Evolutionary conservation across 2,329 filamentous ascomycete genomes (phyloP), one percentile per base, ranked within the genome.

Genomic region (Xylariomycetidae sp.): DNA sequence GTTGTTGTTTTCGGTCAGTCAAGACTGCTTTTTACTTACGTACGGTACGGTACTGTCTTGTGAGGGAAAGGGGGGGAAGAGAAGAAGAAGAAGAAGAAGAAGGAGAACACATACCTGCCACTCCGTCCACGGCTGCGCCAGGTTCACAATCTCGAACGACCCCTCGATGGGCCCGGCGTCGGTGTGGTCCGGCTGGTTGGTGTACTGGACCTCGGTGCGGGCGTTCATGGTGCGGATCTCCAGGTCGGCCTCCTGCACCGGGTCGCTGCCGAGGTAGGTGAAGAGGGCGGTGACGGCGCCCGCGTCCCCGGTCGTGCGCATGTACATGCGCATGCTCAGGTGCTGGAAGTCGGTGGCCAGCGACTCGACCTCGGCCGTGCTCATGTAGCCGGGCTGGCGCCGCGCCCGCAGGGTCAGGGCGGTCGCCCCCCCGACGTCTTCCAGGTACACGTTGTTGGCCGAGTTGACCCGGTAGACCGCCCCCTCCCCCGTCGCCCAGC

Each of bases 131-230:
- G 50, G 38, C 6, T 52, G 40, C 2, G 72, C 63, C 28, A 71
- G 46, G 2, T 58, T 65, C 7, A 58, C 61, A 38, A 67, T 67
- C 3, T 71, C 71, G 1, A 74, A 69, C 10, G 56, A 48, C 5
- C 58, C 45, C 19, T 63, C 58, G 24, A 66, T 56, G 20, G 63
- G 65, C 4, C 26, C 22, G 56, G 53, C 18, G 53, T 55, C 37
- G 60, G 62, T 15, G 28, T 67, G 64, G 0, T 68, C 58, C 0
- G 76, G 76, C 54, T 81, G 76, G 56, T 81, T 81, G 10, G 76
- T 79, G 59, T 76, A 80, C 41, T 72, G 67, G 24, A 73, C 56
- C 23, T 53, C 53, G 35, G 63, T 48, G 13, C 46, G 49, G 2
- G 61, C 57, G 32, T 67, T 67, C 13, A 48, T 44, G 2, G 72